Conservation (phyloP, 1,284 basidiomycete species). For the Fistulina hepatica region DNA sequence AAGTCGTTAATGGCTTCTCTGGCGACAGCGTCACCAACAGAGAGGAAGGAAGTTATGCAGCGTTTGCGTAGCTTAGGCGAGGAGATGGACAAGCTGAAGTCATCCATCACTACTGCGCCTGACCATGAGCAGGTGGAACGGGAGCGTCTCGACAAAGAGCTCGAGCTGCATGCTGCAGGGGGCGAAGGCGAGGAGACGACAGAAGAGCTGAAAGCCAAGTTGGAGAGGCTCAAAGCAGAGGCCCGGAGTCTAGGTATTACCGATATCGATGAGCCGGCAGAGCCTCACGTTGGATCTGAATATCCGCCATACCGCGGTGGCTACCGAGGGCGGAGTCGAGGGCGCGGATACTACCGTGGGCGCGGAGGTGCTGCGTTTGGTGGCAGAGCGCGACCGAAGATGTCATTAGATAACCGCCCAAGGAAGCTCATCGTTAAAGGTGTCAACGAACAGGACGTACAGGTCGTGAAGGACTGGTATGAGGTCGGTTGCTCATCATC, state of each 20-base stretch:
- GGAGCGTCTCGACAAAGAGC: conserved; percentile 65
- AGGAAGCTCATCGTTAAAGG: conserved; percentile 72
- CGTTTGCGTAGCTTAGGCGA: conserved; percentile 70
- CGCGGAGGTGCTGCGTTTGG: conserved; percentile 55
- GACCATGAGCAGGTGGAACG: conserved; percentile 44
- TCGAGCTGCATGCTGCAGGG: conserved; percentile 48
- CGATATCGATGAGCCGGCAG: conserved; percentile 13
- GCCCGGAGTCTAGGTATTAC: conserved; percentile 25
- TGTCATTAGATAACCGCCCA: conserved; percentile 88
- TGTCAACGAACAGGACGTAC: conserved; percentile 40
- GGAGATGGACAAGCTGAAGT: conserved; percentile 48
- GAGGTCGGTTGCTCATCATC: conserved; percentile 40
- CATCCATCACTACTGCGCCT: conserved; percentile 15
- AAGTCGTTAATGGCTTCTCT: conserved; percentile 76
- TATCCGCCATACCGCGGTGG: conserved; percentile 37
- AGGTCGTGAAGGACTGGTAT: conserved; percentile 72
- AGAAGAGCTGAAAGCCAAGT: conserved; percentile 66
- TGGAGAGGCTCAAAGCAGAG: conserved; percentile 78
- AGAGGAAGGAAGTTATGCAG: conserved; percentile 75
- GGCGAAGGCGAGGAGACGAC: conserved; percentile 40
- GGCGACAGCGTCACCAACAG: conserved; percentile 34
- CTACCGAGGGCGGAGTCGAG: conserved; percentile 65
- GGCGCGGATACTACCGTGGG: conserved; percentile 52
- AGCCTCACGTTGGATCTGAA: not conserved
- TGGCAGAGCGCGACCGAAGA: conserved; percentile 56